These are phyloP conservation scores for Sphaerobolus stellatus DNA, from an alignment of 1,284 basidiomycete genomes.

Conservation along the genomic window DNA sequence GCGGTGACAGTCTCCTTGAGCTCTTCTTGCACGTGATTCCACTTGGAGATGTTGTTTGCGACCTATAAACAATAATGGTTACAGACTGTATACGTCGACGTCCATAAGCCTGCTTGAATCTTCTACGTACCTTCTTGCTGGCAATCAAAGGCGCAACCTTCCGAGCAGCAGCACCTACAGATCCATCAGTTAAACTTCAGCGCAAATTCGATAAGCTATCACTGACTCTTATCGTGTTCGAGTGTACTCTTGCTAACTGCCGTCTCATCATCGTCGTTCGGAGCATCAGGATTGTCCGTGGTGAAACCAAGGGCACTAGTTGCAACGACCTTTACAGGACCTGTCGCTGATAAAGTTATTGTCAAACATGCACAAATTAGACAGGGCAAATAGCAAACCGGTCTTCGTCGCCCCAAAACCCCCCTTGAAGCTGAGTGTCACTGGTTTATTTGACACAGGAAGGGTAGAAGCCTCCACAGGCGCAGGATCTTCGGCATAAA, in stretches of 20 bases:
- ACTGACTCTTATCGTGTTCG: constrained; percentile 61
- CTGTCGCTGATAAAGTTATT: constrained; percentile 12
- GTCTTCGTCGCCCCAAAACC: constrained; percentile 39
- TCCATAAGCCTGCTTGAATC: background rate
- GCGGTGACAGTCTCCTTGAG: constrained; percentile 42
- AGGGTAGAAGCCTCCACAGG: constrained; percentile 57
- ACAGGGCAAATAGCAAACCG: constrained; percentile 24
- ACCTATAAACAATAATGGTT: constrained; percentile 47
- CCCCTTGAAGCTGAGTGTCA: constrained; percentile 70
- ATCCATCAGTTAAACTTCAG: constrained; percentile 28
- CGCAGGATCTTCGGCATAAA: constrained; percentile 17
- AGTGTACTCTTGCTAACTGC: constrained; percentile 22
- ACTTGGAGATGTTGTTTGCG: constrained; percentile 87
- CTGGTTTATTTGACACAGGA: constrained; percentile 74
- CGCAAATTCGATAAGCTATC: constrained; percentile 16
- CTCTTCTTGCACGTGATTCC: constrained; percentile 91
- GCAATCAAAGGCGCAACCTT: constrained; percentile 81
- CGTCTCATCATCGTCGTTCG: constrained; percentile 32
- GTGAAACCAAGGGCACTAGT: constrained; percentile 57
- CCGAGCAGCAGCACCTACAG: constrained; percentile 57
- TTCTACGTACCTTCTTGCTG: constrained; percentile 76
- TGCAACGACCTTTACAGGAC: constrained; percentile 34
- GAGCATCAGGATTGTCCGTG: constrained; percentile 34
- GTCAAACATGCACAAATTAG: background rate
- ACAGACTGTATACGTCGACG: background rate